phyloP scores from a whole-genome alignment of 345 rosid species.

The Chamaenerion angustifolium region DNA sequence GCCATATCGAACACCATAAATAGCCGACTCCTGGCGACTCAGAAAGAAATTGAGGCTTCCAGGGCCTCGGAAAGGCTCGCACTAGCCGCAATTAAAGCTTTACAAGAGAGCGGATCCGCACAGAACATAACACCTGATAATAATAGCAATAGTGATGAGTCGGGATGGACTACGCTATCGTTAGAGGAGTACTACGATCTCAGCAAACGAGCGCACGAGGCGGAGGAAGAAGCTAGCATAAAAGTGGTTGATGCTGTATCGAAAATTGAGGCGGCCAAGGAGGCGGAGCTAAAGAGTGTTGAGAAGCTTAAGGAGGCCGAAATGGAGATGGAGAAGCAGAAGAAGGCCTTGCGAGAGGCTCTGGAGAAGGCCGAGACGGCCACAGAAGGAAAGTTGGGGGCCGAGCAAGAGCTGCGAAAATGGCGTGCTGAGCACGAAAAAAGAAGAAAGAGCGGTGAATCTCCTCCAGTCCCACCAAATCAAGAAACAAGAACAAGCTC shows the following conservation, averaged over 20 bases:
- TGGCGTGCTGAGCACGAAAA: conserved; percentile 81
- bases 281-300: conserved; percentile 39
- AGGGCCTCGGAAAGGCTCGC: conserved; percentile 82
- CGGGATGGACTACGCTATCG: conserved; percentile 43
- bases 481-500: no score
- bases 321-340: conserved; percentile 40
- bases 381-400: conserved; percentile 66
- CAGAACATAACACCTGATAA: conserved; percentile 1
- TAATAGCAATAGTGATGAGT: conserved; percentile 6
- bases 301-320: conserved; percentile 51
- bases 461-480: no score
- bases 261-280: conserved; percentile 66
- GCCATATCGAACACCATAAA: conserved; percentile 63
- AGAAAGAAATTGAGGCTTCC: conserved; percentile 77
- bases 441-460: no score
- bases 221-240: conserved; percentile 59
- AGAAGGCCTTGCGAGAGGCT: conserved; percentile 43
- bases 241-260: conserved; percentile 58
- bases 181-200: conserved; percentile 81
- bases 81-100: conserved; percentile 68
- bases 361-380: conserved; percentile 75
- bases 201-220: conserved; percentile 66
- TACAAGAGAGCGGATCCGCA: conserved; percentile 70
- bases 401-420: conserved; percentile 76
- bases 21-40: conserved; percentile 61